Base-by-base conservation (phyloP, 768 basidiomycete genomes). In the Tephrocybe sp. region DNA sequence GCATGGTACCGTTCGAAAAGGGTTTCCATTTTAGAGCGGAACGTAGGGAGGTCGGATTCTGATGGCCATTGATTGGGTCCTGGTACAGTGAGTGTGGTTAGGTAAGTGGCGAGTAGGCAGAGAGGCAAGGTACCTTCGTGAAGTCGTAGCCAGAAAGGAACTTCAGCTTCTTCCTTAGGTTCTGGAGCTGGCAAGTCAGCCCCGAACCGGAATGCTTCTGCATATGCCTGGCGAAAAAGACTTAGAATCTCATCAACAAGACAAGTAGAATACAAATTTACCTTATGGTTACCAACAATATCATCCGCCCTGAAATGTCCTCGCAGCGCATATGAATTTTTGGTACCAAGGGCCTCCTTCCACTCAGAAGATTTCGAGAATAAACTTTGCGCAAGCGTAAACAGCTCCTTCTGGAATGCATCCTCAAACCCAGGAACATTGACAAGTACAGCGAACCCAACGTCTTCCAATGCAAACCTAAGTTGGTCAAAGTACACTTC, bases 51-150 rank as follows among this genome's bases (percentile, higher is more conserved):
- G 39, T 64, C 63, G 5, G 14, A 44, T 48, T 64, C 63, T 1
- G 48, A 13, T 2, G 66, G 66, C 65, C 66, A 67, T 51, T 67
- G 66, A 34, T 67, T 67, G 2, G 65, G 66, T 19, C 66, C 65
- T 67, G 45, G 20, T 14, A 20, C 1, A 11, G 16, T 17, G 17
- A 36, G 20, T 11, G 49, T 10, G 48, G 48, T 13, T 20, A 16
- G 1, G 19, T 10, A 22, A 14, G 9, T 14, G 26, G 10, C 45
- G 16, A 14, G 2, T 1, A 31, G 38, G 4, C 2, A 31, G 17
- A 12, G n/a, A n/a, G 10, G 16, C 16, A 17, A 52, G 22, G 36
- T 52, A 65, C 65, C 66, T 57, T 67, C 60, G 39, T 67, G 66
- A 14, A 67, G 49, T 16, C 53, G 53, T n/a, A 64, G 56, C 60